phyloP scores from a whole-genome alignment of 331 rosid genomes.

The Pyracantha coccinea region DNA sequence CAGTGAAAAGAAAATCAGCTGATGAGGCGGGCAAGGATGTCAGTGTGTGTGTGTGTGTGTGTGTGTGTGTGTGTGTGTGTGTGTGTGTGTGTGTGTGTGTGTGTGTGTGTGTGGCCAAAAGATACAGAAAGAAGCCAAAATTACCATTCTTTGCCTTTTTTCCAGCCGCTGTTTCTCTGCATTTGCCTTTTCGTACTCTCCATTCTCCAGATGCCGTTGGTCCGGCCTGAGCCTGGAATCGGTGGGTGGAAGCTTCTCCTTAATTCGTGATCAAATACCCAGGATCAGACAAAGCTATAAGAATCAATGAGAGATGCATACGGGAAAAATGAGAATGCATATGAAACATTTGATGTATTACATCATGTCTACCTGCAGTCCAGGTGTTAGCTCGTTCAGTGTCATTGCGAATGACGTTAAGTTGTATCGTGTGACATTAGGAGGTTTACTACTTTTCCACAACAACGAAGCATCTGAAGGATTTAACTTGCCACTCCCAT shows the following conservation, averaged over 20 bases:
- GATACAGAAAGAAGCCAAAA: conserved; percentile 21
- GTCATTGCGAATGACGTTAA: conserved; percentile 91
- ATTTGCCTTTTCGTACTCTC: conserved; percentile 94
- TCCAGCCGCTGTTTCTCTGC: conserved; percentile 87
- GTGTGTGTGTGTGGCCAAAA: not conserved
- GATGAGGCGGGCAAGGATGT: not conserved
- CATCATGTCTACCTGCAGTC: conserved; percentile 76
- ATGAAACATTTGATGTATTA: conserved; percentile 20
- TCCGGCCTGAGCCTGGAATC: conserved; percentile 98
- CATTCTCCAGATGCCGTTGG: conserved; percentile 95
- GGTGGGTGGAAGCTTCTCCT: conserved; percentile 99
- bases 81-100: too few species aligned
- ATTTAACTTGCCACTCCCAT: conserved; percentile 45
- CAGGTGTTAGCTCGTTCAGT: conserved; percentile 74
- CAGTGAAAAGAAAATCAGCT: not conserved
- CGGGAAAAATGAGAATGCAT: conserved; percentile 31
- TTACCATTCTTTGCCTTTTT: conserved; percentile 92
- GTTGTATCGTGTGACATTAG: conserved; percentile 80
- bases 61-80: not conserved
- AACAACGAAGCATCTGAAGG: conserved; percentile 43
- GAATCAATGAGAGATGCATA: conserved; percentile 50
- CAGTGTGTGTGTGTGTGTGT: too few species aligned
- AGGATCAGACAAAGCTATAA: conserved; percentile 75
- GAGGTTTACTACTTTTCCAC: conserved; percentile 75
- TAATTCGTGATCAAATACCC: conserved; percentile 90